Evolutionary conservation across 2,329 filamentous ascomycete genomes (phyloP), one percentile per base, ranked within the genome.

Genomic region (Botryotinia globosa): DNA sequence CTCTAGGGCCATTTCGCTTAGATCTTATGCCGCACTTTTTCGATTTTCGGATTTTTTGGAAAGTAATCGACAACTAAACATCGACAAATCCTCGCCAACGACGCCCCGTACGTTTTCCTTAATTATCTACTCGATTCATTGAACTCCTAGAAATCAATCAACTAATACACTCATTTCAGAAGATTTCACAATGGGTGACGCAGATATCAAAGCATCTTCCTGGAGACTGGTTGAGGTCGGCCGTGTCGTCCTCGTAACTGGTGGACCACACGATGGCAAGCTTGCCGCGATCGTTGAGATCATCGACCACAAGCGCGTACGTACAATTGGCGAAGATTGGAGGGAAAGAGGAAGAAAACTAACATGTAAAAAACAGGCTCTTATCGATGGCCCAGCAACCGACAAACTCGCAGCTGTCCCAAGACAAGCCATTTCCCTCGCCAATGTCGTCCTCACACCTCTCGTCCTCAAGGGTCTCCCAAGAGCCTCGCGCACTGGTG

Each of bases 231-330:
- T 99, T 64, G 85, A 94, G 91, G 93, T 98, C 85, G 96, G 96
- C 91, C 94, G 96, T 84, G 91, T 99, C 83, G 92, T 97, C 84
- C 90, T 97, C 85, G 91, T 98, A 87, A 92, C 93, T 85, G 85
- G 85, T 82, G 87, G 89, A 83, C 92, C 94, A 83, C 90, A 91
- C 81, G 92, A 87, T 80, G 94, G 94, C 87, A 93, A 93, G 84
- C 90, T 98, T 81, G 97, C 94, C 82, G 88, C 91, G 82, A 95
- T 99, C 83, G 94, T 97, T 86, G 95, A 99, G 91, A 98, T 99
- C 86, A 96, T 99, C 87, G 96, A 99, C 88, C 95, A 99, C 92
- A 98, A 97, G 91, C 94, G 96, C 87, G 96, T 99, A 97, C 84
- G 96, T 94, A 83, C 32, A 61, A 71, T 69, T 75, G 51, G 45